A percentile compares a stretch with the other conserved stretches of the same genome.
Conservation (phyloP, 164 flowering plant genomes). For the Tetrastigma voinierianum region DNA sequence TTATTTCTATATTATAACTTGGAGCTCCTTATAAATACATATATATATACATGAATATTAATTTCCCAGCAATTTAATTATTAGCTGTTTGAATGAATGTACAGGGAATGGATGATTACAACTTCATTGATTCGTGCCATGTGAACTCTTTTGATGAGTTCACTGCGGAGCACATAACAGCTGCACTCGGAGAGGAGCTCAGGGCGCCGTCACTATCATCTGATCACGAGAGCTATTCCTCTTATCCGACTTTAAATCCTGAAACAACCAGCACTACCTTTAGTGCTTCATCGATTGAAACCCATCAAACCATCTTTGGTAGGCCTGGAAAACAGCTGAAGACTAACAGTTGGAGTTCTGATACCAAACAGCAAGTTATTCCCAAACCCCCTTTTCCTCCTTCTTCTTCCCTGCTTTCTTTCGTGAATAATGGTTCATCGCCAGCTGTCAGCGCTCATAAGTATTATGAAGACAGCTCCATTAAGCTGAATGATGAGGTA, state of each 20-base stretch:
- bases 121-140: slow-evolving; percentile 9
- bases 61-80: neutral
- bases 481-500: slow-evolving; percentile 14
- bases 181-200: slow-evolving; percentile 4
- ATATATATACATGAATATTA: neutral
- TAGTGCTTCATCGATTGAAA: slow-evolving; percentile 4
- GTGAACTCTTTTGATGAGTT: slow-evolving; percentile 18
- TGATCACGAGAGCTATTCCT: slow-evolving; percentile 17
- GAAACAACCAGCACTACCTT: slow-evolving; percentile 6
- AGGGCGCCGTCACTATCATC: slow-evolving; percentile 12
- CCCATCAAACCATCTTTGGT: neutral
- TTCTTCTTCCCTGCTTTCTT: slow-evolving; percentile 15
- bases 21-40: no score
- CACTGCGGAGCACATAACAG: neutral
- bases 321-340: slow-evolving; percentile 15
- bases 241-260: neutral
- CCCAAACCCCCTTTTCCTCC: slow-evolving; percentile 8
- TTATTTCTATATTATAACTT: no score
- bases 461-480: neutral
- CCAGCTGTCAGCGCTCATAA: neutral
- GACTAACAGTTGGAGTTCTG: slow-evolving; percentile 10
- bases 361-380: neutral
- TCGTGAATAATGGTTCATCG: slow-evolving; percentile 5
- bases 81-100: neutral
- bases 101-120: slow-evolving; percentile 22